These are phyloP conservation scores for Paramecium sonneborni DNA, from an alignment of 73 alveolate genomes.

Conservation along the genomic window DNA sequence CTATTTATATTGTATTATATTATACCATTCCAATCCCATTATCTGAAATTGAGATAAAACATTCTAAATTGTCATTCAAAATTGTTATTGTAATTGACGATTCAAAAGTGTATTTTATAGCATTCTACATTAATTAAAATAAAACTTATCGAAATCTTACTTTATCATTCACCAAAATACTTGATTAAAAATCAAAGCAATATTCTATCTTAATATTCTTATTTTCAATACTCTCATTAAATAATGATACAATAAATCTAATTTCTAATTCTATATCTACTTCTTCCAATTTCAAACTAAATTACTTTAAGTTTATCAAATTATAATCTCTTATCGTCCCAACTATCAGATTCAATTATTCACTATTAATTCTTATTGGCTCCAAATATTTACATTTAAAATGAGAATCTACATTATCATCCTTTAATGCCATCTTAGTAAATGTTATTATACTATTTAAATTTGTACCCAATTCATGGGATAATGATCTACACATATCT, in stretches of 20 bases:
- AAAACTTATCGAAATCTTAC: slow-evolving; percentile 22
- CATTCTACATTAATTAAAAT: background rate
- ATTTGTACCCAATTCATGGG: slow-evolving; percentile 57
- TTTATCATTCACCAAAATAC: background rate
- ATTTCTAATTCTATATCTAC: background rate
- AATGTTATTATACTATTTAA: slow-evolving; percentile 17
- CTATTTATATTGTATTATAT: background rate
- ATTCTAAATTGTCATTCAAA: background rate
- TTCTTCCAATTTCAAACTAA: background rate
- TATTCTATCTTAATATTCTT: background rate
- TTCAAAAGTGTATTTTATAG: background rate
- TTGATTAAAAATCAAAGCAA: background rate
- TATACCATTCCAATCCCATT: slow-evolving; percentile 45
- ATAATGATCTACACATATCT: slow-evolving; percentile 45
- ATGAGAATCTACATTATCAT: background rate
- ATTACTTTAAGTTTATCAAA: background rate
- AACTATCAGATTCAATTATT: slow-evolving; percentile 23
- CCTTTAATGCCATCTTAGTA: background rate
- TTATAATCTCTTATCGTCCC: slow-evolving; percentile 41
- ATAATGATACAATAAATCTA: background rate
- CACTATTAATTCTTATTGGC: slow-evolving; percentile 19
- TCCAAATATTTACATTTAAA: background rate
- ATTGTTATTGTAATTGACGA: background rate
- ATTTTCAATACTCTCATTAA: background rate
- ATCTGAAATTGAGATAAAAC: background rate